Evolutionary conservation across 305 asterid genomes (phyloP), one percentile per base, ranked within the genome.

Genomic region (Fraxinus greggii): DNA sequence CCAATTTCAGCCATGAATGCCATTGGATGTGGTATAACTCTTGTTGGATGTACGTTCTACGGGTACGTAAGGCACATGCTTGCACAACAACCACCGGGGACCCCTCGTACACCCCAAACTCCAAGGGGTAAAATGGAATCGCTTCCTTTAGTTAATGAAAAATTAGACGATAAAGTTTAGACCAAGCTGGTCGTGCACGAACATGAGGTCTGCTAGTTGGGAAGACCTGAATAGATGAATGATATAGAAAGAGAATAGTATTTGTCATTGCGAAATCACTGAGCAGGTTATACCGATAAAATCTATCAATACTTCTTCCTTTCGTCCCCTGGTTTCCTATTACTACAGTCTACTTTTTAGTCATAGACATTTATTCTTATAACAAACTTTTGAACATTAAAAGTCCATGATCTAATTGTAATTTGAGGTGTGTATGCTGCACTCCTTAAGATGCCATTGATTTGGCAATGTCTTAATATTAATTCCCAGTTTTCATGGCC

Each of bases 1-100:
- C 99, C 99, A 12, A 94, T 95, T 70, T 93, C 99, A 5, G 73
- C 84, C 77, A 86, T 91, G 97, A 95, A 95, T 65, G 98, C 97
- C 0, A 73, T 94, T 7, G 92, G 99, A 59, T 95, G 99, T 78
- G 84, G 86, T 0, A 88, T 95, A 84, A 94, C 98, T 0, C 94
- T 95, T 2, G 4, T 94, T 0, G 99, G 99, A 2, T 95, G 99
- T 77, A 92, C 97, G 5, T 94, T 94, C 89, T 95, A 95, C 24
- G 99, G 98, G 40, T 95, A 90, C 76, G 95, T 94, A 70, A 88
- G 99, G 70, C 98, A 95, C 84, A 33, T 65, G 88, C 89, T 92
- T 72, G 86, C 97, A 0, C 92, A 87, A 31, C 95, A 90, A 81
- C 1, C 89, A 15, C 94, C 94, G 1, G 95, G 89, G 32, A 91